A percentile compares a stretch with the other conserved stretches of the same genome.
Evolutionary conservation across 768 basidiomycete species (phyloP).

Genomic region (Leccinum incarnatum): DNA sequence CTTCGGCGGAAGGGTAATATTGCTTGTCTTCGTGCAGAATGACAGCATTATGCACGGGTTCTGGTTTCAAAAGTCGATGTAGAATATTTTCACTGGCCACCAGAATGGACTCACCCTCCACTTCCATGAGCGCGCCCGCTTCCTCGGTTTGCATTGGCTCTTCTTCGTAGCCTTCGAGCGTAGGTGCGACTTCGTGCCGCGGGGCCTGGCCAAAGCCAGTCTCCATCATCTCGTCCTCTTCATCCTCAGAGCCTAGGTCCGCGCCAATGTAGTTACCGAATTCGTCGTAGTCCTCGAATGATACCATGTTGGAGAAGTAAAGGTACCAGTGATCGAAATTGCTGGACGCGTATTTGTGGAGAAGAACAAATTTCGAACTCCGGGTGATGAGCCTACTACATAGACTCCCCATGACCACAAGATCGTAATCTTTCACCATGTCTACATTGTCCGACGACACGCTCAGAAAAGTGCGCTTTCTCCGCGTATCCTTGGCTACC

Average conservation of each 20-base stretch:
- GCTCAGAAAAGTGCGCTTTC: conserved; percentile 59
- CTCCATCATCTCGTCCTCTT: conserved; percentile 53
- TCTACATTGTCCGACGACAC: conserved; percentile 75
- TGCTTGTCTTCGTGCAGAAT: conserved; percentile 96
- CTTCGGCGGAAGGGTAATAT: conserved; percentile 91
- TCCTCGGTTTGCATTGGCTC: conserved; percentile 55
- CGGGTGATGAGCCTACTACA: conserved; percentile 8
- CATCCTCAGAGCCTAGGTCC: conserved; percentile 84
- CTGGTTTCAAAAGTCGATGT: conserved; percentile 37
- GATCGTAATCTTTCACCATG: conserved; percentile 33
- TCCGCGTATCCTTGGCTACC: background rate
- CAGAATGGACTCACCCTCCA: conserved; percentile 59
- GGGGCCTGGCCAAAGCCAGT: conserved; percentile 43
- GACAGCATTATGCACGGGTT: conserved; percentile 77
- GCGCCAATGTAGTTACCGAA: conserved; percentile 98
- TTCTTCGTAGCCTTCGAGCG: conserved; percentile 84
- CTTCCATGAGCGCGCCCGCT: conserved; percentile 74
- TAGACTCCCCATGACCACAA: conserved; percentile 12
- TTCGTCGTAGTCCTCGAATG: conserved; percentile 81
- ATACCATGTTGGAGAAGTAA: conserved; percentile 42
- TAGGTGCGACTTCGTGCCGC: conserved; percentile 41
- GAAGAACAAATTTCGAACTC: conserved; percentile 35
- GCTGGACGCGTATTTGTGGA: conserved; percentile 23
- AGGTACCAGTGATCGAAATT: conserved; percentile 6
- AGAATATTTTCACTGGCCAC: background rate